Conservation (phyloP, 2,329 filamentous ascomycete species). For the Exserohilum rostratum region DNA sequence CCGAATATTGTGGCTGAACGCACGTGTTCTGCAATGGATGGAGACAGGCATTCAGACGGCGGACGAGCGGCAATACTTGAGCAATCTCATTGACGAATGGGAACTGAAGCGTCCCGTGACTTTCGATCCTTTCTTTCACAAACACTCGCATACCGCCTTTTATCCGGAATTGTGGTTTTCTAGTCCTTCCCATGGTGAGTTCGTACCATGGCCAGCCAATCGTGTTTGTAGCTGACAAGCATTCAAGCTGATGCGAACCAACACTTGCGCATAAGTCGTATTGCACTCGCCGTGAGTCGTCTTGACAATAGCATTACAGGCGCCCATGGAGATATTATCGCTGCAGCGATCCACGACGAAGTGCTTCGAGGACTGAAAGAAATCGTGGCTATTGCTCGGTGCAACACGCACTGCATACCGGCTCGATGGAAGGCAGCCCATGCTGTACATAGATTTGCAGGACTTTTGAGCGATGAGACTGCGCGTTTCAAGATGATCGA, state of each 20-base stretch:
- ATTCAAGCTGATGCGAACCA: conserved; percentile 24
- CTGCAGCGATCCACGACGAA: conserved; percentile 1
- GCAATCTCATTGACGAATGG: conserved; percentile 25
- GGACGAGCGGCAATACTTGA: conserved; percentile 17
- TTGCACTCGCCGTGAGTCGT: conserved; percentile 15
- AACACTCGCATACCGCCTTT: conserved; percentile 1
- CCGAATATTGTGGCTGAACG: conserved; percentile 25
- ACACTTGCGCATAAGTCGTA: conserved; percentile 22
- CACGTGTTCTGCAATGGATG: conserved; percentile 24
- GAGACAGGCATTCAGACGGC: conserved; percentile 2
- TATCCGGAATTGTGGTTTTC: conserved; percentile 27
- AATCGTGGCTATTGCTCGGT: conserved; percentile 23
- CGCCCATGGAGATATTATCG: background rate
- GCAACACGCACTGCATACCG: conserved; percentile 18
- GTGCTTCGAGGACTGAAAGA: conserved; percentile 17
- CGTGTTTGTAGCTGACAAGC: background rate
- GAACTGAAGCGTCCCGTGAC: conserved; percentile 18
- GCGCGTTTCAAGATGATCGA: conserved; percentile 23
- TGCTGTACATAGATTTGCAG: conserved; percentile 22
- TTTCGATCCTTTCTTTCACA: conserved; percentile 24
- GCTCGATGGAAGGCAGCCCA: conserved; percentile 18
- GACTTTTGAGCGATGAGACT: conserved; percentile 5
- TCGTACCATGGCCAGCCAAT: background rate
- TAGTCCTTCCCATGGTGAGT: conserved; percentile 23
- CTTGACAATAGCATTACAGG: background rate